A percentile compares a stretch with the other conserved stretches of the same genome.
phyloP scores from a whole-genome alignment of 345 rosid genomes.

The Populus pruinosa region DNA sequence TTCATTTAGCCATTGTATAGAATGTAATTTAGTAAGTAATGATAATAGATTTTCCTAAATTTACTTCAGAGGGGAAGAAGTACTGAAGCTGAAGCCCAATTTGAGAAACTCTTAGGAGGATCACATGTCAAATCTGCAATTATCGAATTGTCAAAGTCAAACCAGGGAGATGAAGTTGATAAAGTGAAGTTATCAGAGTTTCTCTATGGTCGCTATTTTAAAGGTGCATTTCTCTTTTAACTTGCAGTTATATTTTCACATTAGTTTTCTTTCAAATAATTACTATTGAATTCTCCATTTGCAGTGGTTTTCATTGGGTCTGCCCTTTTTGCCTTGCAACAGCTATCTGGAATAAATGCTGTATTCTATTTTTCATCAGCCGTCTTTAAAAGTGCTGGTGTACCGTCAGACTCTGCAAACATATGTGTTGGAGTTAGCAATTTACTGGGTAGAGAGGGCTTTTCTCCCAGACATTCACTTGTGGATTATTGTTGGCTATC shows the following conservation, averaged over 20 bases:
- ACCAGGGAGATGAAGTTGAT: conserved; percentile 61
- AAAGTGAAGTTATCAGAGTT: conserved; percentile 64
- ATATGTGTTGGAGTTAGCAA: conserved; percentile 76
- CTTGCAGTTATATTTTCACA: conserved; percentile 5
- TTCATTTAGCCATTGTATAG: background rate
- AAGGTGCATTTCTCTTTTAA: conserved; percentile 42
- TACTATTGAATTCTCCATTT: conserved; percentile 39
- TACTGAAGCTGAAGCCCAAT: conserved; percentile 78
- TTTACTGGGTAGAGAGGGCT: conserved; percentile 55
- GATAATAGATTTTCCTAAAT: conserved; percentile 5
- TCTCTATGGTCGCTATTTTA: conserved; percentile 62
- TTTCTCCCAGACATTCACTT: conserved; percentile 5
- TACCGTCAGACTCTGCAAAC: conserved; percentile 85
- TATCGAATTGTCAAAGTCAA: conserved; percentile 71
- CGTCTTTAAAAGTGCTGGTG: conserved; percentile 83
- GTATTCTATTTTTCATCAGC: conserved; percentile 94
- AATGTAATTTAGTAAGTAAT: background rate
- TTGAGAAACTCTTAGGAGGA: conserved; percentile 80
- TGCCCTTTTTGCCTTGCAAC: conserved; percentile 92
- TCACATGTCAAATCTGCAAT: conserved; percentile 66
- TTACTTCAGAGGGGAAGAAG: conserved; percentile 70
- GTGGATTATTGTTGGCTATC: conserved; percentile 3
- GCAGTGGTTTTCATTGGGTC: conserved; percentile 98
- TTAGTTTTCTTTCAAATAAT: conserved; percentile 27
- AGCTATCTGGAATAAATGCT: conserved; percentile 94